Percentiles rank a stretch among this genome's conserved stretches.
phyloP scores from a whole-genome alignment of 164 flowering plant genomes.

The Euptelea pleiosperma region DNA sequence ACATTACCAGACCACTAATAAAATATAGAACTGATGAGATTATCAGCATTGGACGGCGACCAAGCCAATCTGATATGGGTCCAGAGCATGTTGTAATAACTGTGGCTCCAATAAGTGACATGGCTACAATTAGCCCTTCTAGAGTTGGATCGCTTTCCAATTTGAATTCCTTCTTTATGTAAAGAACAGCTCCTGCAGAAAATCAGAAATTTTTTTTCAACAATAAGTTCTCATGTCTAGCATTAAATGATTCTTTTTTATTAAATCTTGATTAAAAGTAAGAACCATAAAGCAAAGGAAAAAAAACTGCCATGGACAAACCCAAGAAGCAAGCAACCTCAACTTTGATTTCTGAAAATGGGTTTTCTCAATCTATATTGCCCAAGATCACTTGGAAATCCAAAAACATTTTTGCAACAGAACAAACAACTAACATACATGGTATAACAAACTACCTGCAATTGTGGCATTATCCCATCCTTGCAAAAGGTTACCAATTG shows the following conservation, averaged over 20 bases:
- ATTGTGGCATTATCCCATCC: constrained; percentile 99
- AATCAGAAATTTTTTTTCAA: background rate
- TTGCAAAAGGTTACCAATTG: constrained; percentile 86
- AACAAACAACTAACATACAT: background rate
- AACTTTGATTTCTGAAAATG: too few species aligned
- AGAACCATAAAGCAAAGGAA: background rate
- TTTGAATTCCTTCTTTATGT: constrained; percentile 57
- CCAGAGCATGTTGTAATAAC: constrained; percentile 55
- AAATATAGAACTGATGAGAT: constrained; percentile 49
- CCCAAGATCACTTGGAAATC: too few species aligned
- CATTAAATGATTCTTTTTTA: background rate
- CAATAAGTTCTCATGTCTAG: background rate
- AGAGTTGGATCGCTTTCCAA: constrained; percentile 45
- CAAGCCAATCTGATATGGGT: constrained; percentile 33
- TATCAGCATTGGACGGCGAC: constrained; percentile 91
- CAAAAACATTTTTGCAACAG: background rate
- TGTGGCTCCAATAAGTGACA: constrained; percentile 88
- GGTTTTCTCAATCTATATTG: background rate
- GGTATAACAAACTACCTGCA: constrained; percentile 53
- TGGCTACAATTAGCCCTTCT: constrained; percentile 85
- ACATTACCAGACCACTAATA: constrained; percentile 61
- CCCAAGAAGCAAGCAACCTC: background rate
- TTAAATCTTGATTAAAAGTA: background rate
- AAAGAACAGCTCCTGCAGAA: constrained; percentile 63
- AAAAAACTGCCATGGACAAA: background rate